Evolutionary conservation across 768 basidiomycete genomes (phyloP).

Genomic region (Amanita brunnescens): DNA sequence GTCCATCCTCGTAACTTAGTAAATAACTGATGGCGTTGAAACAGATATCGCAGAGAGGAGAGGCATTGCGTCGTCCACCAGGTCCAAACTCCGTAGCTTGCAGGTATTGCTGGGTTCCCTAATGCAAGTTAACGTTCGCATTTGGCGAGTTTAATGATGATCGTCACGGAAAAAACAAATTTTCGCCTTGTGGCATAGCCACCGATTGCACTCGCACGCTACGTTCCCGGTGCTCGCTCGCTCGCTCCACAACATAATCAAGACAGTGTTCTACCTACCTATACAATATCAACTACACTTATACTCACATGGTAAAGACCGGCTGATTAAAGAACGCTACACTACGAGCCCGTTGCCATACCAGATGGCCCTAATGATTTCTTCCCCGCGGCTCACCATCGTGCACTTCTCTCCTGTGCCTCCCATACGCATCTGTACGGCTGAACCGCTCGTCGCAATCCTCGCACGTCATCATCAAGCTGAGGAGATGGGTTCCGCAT

Average conservation of each 20-base stretch:
- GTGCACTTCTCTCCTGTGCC: neutral
- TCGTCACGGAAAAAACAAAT: neutral
- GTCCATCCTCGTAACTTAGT: too few relatives aligned
- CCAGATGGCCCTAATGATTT: neutral
- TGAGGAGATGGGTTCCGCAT: neutral
- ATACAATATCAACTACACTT: neutral
- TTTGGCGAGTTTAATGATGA: neutral
- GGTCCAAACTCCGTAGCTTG: too few relatives aligned
- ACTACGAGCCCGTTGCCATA: neutral
- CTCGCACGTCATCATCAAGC: neutral
- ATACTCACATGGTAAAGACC: too few relatives aligned
- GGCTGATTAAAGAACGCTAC: neutral
- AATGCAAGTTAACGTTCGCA: too few relatives aligned
- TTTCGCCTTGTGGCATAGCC: neutral
- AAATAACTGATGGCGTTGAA: too few relatives aligned
- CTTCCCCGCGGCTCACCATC: neutral
- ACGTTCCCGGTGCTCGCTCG: neutral
- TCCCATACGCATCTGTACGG: neutral
- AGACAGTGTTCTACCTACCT: neutral
- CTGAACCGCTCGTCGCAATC: neutral
- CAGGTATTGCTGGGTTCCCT: too few relatives aligned
- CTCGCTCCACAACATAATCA: neutral
- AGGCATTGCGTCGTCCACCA: too few relatives aligned
- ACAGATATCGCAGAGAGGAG: too few relatives aligned
- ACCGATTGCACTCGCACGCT: neutral